Conservation (phyloP, 805 yeast species). For the Ogataea nakhonphanomensis region DNA sequence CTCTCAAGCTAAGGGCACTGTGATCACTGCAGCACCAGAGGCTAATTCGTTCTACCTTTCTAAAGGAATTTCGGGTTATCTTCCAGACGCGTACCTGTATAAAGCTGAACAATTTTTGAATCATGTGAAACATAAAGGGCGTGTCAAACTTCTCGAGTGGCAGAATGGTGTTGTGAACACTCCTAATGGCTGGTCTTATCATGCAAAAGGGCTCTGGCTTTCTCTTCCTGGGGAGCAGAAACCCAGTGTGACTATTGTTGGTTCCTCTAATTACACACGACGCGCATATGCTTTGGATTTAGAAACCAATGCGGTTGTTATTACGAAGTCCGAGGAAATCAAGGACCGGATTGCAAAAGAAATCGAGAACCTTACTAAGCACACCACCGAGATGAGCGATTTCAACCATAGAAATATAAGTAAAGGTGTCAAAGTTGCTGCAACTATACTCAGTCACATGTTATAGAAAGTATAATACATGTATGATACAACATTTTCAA, state of each 20-base stretch:
- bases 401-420: slow-evolving; percentile 57
- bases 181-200: slow-evolving; percentile 92
- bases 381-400: slow-evolving; percentile 51
- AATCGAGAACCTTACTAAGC: slow-evolving; percentile 52
- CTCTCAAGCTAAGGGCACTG: slow-evolving; percentile 58
- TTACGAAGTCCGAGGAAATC: slow-evolving; percentile 64
- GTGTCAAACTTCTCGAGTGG: slow-evolving; percentile 77
- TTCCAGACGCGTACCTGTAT: slow-evolving; percentile 85
- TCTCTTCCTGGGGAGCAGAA: slow-evolving; percentile 49
- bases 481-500: background rate
- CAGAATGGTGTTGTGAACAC: slow-evolving; percentile 77
- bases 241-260: slow-evolving; percentile 79
- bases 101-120: slow-evolving; percentile 65
- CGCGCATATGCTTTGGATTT: slow-evolving; percentile 85
- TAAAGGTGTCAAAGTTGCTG: slow-evolving; percentile 61
- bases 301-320: slow-evolving; percentile 79
- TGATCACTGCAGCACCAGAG: slow-evolving; percentile 88
- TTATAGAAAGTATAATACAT: slow-evolving; percentile 26
- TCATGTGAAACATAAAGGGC: slow-evolving; percentile 31
- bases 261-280: slow-evolving; percentile 90
- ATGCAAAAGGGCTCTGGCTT: slow-evolving; percentile 95
- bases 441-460: slow-evolving; percentile 58
- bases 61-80: slow-evolving; percentile 70
- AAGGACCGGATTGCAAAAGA: slow-evolving; percentile 58
- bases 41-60: slow-evolving; percentile 93